Conservation (phyloP, 306 rosid species). For the Alnus glutinosa region DNA sequence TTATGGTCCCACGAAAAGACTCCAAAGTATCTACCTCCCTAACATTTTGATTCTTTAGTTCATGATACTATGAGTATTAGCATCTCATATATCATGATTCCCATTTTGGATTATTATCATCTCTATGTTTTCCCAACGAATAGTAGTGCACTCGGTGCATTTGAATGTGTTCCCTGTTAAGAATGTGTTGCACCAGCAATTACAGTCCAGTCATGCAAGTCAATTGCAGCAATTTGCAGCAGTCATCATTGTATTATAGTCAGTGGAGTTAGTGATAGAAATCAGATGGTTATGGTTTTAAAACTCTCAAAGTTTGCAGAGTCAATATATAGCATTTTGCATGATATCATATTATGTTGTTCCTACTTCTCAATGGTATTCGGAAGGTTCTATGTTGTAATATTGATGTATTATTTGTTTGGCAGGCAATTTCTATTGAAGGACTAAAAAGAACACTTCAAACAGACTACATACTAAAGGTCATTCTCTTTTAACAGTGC, state of each 20-base stretch:
- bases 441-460: slow-evolving; percentile 45
- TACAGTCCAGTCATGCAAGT: not conserved
- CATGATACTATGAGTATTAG: not conserved
- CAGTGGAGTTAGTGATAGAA: not conserved
- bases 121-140: not conserved
- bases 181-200: not conserved
- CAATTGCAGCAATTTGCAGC: not conserved
- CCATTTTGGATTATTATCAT: not conserved
- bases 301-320: not conserved
- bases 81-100: not conserved
- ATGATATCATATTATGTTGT: not conserved
- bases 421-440: slow-evolving; percentile 43
- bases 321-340: not conserved
- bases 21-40: too few species aligned
- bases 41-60: not conserved
- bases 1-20: too few species aligned
- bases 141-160: not conserved
- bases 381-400: not conserved
- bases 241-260: not conserved
- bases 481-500: slow-evolving; percentile 9
- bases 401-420: not conserved
- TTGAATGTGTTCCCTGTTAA: not conserved
- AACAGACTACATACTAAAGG: slow-evolving; percentile 57
- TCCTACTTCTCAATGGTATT: not conserved
- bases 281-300: not conserved